Conservation (phyloP, 78 protist genomes). For the Dictyostelium brefeldianum region DNA sequence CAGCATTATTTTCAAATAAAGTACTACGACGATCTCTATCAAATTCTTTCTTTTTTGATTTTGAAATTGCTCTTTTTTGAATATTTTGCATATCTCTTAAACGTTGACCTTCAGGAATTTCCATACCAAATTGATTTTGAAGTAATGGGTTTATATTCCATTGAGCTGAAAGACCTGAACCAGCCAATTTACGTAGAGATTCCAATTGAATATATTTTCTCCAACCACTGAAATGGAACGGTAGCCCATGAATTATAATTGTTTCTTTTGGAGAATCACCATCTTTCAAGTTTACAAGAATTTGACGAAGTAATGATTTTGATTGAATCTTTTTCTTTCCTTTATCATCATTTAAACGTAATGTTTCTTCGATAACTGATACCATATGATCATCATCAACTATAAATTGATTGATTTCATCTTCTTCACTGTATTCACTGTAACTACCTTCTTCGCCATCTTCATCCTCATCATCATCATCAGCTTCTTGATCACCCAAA, state of each 20-base stretch:
- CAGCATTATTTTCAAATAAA: slow-evolving; percentile 16
- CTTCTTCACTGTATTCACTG: slow-evolving; percentile 32
- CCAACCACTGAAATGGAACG: slow-evolving; percentile 61
- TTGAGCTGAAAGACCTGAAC: slow-evolving; percentile 25
- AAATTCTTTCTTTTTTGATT: slow-evolving; percentile 4
- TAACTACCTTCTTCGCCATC: background rate
- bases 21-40: background rate
- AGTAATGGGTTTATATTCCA: slow-evolving; percentile 31
- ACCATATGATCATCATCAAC: slow-evolving; percentile 56
- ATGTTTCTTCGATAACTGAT: slow-evolving; percentile 18
- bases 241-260: background rate
- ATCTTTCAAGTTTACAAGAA: slow-evolving; percentile 39
- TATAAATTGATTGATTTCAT: slow-evolving; percentile 1
- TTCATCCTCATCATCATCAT: slow-evolving; percentile 5
- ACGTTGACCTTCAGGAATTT: background rate
- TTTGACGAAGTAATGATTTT: slow-evolving; percentile 14
- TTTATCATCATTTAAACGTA: slow-evolving; percentile 20
- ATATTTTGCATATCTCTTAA: background rate
- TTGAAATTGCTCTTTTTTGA: background rate
- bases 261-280: slow-evolving; percentile 60
- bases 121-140: slow-evolving; percentile 44
- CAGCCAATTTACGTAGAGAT: slow-evolving; percentile 21
- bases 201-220: slow-evolving; percentile 63
- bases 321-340: slow-evolving; percentile 56
- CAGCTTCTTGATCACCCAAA: slow-evolving; percentile 17